A percentile compares a stretch with the other conserved stretches of the same genome.
Evolutionary conservation across 257 asterid species (phyloP).

Genomic region (Henckelia pumila): DNA sequence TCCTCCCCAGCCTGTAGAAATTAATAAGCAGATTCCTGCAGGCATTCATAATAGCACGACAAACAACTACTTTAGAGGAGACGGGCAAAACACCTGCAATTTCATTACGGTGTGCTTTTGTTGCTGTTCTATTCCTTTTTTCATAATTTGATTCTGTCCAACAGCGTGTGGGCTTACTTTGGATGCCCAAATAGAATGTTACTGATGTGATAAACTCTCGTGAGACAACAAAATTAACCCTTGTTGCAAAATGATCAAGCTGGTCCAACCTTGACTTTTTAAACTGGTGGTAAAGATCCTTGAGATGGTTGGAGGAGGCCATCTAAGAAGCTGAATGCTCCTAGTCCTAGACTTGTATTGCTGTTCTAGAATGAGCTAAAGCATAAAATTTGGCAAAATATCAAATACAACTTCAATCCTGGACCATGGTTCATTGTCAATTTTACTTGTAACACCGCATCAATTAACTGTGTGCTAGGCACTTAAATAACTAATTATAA

Average conservation of each 20-base stretch:
- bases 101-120: conserved; percentile 45
- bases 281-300: neutral
- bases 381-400: neutral
- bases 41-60: conserved; percentile 55
- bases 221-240: neutral
- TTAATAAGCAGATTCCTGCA: conserved; percentile 61
- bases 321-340: neutral
- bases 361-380: neutral
- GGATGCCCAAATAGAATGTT: neutral
- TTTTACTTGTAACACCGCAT: neutral
- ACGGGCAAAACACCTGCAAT: conserved; percentile 55
- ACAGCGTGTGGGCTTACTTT: neutral
- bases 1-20: conserved; percentile 42
- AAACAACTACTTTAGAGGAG: conserved; percentile 46
- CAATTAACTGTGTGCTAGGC: too few relatives aligned
- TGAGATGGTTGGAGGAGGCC: neutral
- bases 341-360: neutral
- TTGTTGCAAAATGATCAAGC: neutral
- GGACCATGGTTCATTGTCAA: neutral
- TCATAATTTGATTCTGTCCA: neutral
- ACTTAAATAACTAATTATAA: too few relatives aligned
- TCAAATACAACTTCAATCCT: neutral
- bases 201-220: neutral
- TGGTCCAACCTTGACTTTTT: neutral
- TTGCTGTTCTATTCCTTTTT: neutral